A percentile compares a stretch with the other conserved stretches of the same genome.
Conservation (phyloP, 768 basidiomycete species). For the Boletus insuetus region DNA sequence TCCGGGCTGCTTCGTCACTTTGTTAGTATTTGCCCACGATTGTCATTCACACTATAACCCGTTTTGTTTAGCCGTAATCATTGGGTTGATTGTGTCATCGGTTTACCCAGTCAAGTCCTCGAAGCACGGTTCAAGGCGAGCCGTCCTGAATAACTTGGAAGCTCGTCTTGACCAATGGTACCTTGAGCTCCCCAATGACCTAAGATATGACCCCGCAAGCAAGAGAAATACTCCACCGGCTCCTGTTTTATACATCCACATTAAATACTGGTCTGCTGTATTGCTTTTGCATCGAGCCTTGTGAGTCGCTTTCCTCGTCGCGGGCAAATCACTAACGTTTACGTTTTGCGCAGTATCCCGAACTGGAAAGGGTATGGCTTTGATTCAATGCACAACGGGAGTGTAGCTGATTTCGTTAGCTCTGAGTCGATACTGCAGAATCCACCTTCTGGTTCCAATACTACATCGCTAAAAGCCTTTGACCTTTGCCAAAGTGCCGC, state of each 20-base stretch:
- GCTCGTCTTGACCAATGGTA: slow-evolving; percentile 72
- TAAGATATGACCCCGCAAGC: slow-evolving; percentile 58
- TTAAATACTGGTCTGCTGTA: slow-evolving; percentile 75
- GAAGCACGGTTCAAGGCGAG: slow-evolving; percentile 45
- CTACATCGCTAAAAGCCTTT: slow-evolving; percentile 61
- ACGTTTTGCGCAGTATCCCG: slow-evolving; percentile 51
- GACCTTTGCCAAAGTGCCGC: slow-evolving; percentile 76
- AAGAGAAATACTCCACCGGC: slow-evolving; percentile 57
- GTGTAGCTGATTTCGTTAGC: slow-evolving; percentile 26
- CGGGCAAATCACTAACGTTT: slow-evolving; percentile 9
- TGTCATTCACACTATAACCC: slow-evolving; percentile 1
- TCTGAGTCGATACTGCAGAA: slow-evolving; percentile 44
- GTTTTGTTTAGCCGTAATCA: slow-evolving; percentile 54
- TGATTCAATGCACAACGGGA: not conserved
- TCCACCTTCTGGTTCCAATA: slow-evolving; percentile 37
- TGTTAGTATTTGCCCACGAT: slow-evolving; percentile 40
- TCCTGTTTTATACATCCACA: slow-evolving; percentile 64
- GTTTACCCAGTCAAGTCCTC: slow-evolving; percentile 66
- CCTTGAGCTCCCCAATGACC: slow-evolving; percentile 58
- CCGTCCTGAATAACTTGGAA: slow-evolving; percentile 55
- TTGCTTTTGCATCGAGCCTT: slow-evolving; percentile 75
- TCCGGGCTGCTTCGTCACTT: slow-evolving; percentile 54
- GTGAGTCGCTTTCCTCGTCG: slow-evolving; percentile 44
- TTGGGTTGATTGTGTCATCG: slow-evolving; percentile 62
- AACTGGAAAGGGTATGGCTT: slow-evolving; percentile 60